Evolutionary conservation across 1,139 yeast species (phyloP).

Genomic region (Pichia sp.): DNA sequence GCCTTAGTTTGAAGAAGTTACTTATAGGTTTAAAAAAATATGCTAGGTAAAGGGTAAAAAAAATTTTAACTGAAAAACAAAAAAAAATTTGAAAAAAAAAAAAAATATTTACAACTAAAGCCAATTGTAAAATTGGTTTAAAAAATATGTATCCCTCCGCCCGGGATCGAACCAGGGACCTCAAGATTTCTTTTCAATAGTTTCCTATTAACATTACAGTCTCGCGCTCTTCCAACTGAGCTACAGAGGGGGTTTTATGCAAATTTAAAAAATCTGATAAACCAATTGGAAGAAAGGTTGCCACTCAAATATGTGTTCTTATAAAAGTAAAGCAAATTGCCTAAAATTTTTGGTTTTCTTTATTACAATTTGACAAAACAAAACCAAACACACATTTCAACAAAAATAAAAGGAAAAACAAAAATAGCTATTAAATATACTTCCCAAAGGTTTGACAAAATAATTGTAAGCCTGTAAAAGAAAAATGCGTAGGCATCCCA

Average conservation of each 20-base stretch:
- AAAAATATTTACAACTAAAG: background rate
- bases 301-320: too few species aligned
- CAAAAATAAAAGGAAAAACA: background rate
- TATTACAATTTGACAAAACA: too few species aligned
- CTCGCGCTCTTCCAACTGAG: constrained; percentile 13
- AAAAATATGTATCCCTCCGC: constrained; percentile 7
- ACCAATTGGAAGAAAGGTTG: too few species aligned
- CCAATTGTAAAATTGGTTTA: background rate
- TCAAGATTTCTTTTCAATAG: constrained; percentile 7
- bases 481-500: too few species aligned
- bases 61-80: background rate
- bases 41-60: background rate
- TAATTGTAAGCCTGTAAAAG: too few species aligned
- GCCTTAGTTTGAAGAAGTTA: too few species aligned
- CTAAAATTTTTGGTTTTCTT: too few species aligned
- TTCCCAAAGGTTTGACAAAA: too few species aligned
- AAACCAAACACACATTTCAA: too few species aligned
- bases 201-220: constrained; percentile 8
- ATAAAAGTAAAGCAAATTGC: too few species aligned
- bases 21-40: too few species aligned
- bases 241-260: constrained; percentile 6
- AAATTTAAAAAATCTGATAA: background rate
- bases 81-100: background rate
- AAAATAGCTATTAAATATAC: background rate
- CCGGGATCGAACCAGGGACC: constrained; percentile 13